Evolutionary conservation across 352 stramenopile genomes (phyloP), one percentile per base, ranked within the genome.

Genomic region (Globisporangium radiosum): DNA sequence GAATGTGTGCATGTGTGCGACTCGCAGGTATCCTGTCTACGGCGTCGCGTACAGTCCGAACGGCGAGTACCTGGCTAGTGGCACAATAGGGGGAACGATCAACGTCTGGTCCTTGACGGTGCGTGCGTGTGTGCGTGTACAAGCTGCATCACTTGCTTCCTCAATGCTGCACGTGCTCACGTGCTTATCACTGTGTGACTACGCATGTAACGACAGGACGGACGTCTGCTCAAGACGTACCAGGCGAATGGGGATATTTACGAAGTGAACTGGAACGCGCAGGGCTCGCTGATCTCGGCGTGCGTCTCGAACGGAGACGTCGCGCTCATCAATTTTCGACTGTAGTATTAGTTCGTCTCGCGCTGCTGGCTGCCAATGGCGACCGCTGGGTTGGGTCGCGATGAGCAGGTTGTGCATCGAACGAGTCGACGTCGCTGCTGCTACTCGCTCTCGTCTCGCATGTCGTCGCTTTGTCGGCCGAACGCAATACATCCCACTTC

Each of bases 81-180:
- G 97, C 73, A 97, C 93, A 78, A 90, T 99, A 79, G 95, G 94
- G 38, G 96, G 96, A 64, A 88, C 97, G 75, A 70, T 99, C 62
- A 98, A 98, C 76, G 92, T 99, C 55, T 99, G 96, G 96, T 97
- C 96, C 76, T 73, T 99, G 52, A 86, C 94, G 79, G 87, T 98
- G 71, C 74, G 89, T 60, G 14, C 59, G 50, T 42, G 25, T 33
- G 25, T 33, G 25, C 25, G 25, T 33, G 25, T 33, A 33, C 15
- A 17, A n/a, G 2, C 10, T 11, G 47, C 5, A 9, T 52, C n/a
- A 38, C 47, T 52, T 8, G 44, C 8, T 51, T 10, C n/a, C 7
- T 51, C 47, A 10, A 44, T 44, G 7, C 17, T 17, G 47, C 15
- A 51, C 47, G 13, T 13, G 33, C 19, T 39, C 25, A 33, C 25